Evolutionary conservation across 2,329 filamentous ascomycete genomes (phyloP).

Genomic region (Exophiala xenobiotica): DNA sequence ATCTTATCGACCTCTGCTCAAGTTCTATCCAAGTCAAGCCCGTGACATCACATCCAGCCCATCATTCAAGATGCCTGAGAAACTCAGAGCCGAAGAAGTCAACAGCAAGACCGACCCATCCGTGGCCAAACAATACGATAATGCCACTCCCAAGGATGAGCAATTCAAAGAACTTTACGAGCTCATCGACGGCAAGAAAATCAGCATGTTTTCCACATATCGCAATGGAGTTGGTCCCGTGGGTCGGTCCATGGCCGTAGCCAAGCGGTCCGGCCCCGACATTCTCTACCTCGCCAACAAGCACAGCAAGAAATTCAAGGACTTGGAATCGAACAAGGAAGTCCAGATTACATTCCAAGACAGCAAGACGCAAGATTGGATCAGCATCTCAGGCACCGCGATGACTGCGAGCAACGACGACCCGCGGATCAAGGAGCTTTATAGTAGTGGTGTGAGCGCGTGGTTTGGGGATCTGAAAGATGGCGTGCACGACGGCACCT

Average conservation of each 20-base stretch:
- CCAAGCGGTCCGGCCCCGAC: conserved; percentile 46
- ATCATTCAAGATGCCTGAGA: conserved; percentile 40
- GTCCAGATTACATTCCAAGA: conserved; percentile 50
- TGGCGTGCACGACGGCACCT: conserved; percentile 47
- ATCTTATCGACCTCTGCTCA: neutral
- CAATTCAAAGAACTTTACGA: conserved; percentile 51
- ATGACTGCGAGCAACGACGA: conserved; percentile 45
- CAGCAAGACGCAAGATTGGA: conserved; percentile 48
- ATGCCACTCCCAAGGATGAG: conserved; percentile 42
- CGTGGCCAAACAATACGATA: conserved; percentile 51
- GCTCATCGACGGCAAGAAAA: conserved; percentile 47
- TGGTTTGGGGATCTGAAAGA: conserved; percentile 55
- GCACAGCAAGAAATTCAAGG: conserved; percentile 49
- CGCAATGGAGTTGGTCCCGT: conserved; percentile 23
- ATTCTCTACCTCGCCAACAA: conserved; percentile 53
- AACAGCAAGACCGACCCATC: conserved; percentile 47
- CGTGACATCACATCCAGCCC: neutral
- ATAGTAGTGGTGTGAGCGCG: conserved; percentile 39
- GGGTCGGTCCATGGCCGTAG: conserved; percentile 50
- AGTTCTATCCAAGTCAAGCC: too few species aligned
- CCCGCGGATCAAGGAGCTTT: conserved; percentile 51
- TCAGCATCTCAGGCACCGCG: conserved; percentile 46
- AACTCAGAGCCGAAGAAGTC: conserved; percentile 42
- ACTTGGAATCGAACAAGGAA: conserved; percentile 44
- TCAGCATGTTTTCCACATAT: conserved; percentile 34